phyloP scores from a whole-genome alignment of 2,329 filamentous ascomycete species.

The Diplodia intermedia region DNA sequence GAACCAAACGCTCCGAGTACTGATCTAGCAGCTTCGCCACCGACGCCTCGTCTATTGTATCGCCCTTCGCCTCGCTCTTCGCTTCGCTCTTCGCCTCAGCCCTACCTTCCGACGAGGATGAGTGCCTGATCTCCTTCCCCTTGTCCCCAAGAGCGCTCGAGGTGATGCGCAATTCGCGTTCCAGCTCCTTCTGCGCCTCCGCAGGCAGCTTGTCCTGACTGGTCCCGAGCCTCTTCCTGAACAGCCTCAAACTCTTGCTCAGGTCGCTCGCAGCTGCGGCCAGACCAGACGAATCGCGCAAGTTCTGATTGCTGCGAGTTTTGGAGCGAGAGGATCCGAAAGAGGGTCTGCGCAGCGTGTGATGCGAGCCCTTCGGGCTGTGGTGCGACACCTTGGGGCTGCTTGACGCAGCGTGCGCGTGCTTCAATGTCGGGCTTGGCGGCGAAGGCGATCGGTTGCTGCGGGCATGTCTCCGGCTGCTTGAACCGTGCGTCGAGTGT shows the following conservation, averaged over 20 bases:
- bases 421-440: constrained; percentile 40
- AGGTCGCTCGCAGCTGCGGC: constrained; percentile 59
- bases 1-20: constrained; percentile 75
- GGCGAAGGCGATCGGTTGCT: constrained; percentile 53
- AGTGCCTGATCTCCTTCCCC: constrained; percentile 35
- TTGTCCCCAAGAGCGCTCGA: constrained; percentile 53
- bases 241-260: constrained; percentile 63
- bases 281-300: constrained; percentile 19
- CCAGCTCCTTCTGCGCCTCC: constrained; percentile 61
- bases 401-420: background rate
- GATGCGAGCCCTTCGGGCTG: constrained; percentile 26
- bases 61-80: background rate
- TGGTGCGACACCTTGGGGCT: constrained; percentile 24
- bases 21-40: constrained; percentile 70
- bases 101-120: constrained; percentile 4
- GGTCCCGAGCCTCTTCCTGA: constrained; percentile 63
- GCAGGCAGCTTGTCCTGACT: constrained; percentile 54
- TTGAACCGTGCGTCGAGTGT: background rate
- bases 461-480: constrained; percentile 41
- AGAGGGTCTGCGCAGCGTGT: constrained; percentile 18
- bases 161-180: constrained; percentile 62
- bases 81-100: background rate
- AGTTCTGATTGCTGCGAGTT: constrained; percentile 21
- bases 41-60: constrained; percentile 49
- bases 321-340: constrained; percentile 28